Base-by-base conservation (phyloP, 2,329 filamentous ascomycete species). In the Pyrenochaeta sp. region DNA sequence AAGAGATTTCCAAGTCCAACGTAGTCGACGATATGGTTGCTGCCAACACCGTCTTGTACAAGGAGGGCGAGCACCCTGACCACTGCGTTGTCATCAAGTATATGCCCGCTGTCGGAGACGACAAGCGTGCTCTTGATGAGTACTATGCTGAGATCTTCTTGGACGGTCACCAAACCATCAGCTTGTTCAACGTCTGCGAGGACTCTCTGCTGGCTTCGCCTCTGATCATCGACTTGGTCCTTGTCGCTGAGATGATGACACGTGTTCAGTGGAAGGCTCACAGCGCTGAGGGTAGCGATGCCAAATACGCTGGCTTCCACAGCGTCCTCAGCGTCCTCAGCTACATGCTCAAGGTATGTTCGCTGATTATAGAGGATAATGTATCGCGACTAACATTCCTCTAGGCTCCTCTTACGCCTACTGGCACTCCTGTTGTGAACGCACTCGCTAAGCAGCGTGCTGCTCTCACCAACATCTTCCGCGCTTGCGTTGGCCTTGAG, bases 71-170 rank as follows among this genome's bases (percentile, higher is more conserved):
- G 83, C 93, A 98, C 80, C 95, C 95, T 2, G 93, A 99, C 78
- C 95, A 99, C 84, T 96, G 92, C 59, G 95, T 99, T 59, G 95
- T 99, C 71, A 99, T 99, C 88, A 99, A 99, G 88, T 99, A 99
- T 85, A 97, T 99, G 93, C 95, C 95, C 36, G 92, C 93, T 64
- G 95, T 99, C 48, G 95, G 95, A 62, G 95, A 99, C 83, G 96
- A 97, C 87, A 99, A 99, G 88, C 93, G 95, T 77, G 95, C 95
- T 53, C 86, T 99, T 53, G 95, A 99, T 75, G 95, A 99, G 85
- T 99, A 99, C 87, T 97, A 97, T 71, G 95, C 93, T 54, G 94
- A 99, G 85, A 98, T 99, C 81, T 99, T 99, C 87, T 87, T 98
- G 56, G 95, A 95, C 67, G 95, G 95, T 42, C 95, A 98, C 82